phyloP scores from a whole-genome alignment of 164 flowering plant genomes.

The Sedum album region DNA sequence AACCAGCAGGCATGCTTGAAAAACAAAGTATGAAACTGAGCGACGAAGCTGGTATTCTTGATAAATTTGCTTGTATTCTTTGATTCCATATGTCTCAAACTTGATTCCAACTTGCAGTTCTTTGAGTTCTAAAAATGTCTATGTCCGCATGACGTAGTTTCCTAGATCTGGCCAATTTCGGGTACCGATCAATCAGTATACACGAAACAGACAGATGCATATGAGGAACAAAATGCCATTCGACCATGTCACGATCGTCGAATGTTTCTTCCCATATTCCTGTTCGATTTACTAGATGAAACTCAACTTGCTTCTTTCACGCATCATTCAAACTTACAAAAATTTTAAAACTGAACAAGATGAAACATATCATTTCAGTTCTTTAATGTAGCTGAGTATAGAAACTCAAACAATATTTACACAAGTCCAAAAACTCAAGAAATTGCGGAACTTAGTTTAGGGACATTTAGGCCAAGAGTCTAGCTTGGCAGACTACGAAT shows the following conservation, averaged over 20 bases:
- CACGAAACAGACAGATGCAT: neutral
- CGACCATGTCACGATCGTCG: neutral
- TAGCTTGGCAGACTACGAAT: neutral
- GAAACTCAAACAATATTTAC: neutral
- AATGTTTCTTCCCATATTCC: neutral
- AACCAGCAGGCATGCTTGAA: no score
- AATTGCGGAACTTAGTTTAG: neutral
- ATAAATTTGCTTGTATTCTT: no score
- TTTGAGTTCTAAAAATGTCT: neutral
- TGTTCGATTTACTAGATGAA: neutral
- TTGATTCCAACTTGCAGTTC: neutral
- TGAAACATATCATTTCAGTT: neutral
- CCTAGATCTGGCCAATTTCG: neutral
- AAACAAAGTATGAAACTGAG: no score
- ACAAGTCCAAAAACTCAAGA: neutral
- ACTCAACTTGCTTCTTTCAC: neutral
- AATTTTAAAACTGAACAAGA: neutral
- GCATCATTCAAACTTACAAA: neutral
- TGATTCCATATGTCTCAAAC: neutral
- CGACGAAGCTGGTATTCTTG: no score
- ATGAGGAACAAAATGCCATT: neutral
- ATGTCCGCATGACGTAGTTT: neutral
- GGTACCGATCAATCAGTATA: neutral
- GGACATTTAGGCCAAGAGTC: neutral
- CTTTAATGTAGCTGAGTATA: neutral